Percentiles rank a stretch among this genome's conserved stretches.
Evolutionary conservation across 768 basidiomycete genomes (phyloP).

Genomic region (Tubosaeta sp.): DNA sequence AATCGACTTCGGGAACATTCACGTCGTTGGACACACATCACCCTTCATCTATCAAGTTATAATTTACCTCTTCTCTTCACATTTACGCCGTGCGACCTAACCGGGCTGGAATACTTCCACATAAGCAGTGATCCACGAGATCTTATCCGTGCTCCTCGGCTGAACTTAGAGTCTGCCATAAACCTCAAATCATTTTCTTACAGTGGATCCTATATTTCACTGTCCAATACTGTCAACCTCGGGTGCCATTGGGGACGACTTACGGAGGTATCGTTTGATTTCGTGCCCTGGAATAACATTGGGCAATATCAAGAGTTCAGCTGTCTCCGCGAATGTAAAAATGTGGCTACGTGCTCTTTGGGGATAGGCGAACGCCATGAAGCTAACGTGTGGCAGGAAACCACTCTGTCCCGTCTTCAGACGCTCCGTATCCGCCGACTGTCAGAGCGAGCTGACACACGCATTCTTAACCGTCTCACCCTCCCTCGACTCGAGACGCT

Average conservation of each 20-base stretch:
- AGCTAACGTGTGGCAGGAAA: too few species aligned
- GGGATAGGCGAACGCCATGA: constrained; percentile 14
- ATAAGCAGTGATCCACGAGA: neutral
- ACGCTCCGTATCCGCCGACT: too few species aligned
- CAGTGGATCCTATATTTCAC: neutral
- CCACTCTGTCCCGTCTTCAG: too few species aligned
- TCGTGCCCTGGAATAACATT: neutral
- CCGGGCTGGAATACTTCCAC: constrained; percentile 7
- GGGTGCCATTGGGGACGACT: constrained; percentile 8
- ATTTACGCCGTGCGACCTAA: constrained; percentile 12
- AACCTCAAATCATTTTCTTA: constrained; percentile 16
- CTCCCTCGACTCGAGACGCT: too few species aligned
- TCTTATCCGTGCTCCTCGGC: neutral
- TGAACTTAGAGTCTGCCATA: constrained; percentile 7
- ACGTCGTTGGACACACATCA: too few species aligned
- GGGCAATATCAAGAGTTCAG: neutral
- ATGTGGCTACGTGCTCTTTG: constrained; percentile 16
- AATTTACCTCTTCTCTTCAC: too few species aligned
- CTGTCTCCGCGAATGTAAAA: constrained; percentile 10
- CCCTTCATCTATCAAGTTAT: too few species aligned
- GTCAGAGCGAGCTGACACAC: too few species aligned
- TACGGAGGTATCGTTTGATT: constrained; percentile 10
- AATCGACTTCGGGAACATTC: too few species aligned
- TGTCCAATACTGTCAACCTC: neutral
- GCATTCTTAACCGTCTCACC: too few species aligned